Percentiles rank a stretch among this genome's conserved stretches.
phyloP scores from a whole-genome alignment of 1,284 basidiomycete species.

The Mycosarcoma maydis region DNA sequence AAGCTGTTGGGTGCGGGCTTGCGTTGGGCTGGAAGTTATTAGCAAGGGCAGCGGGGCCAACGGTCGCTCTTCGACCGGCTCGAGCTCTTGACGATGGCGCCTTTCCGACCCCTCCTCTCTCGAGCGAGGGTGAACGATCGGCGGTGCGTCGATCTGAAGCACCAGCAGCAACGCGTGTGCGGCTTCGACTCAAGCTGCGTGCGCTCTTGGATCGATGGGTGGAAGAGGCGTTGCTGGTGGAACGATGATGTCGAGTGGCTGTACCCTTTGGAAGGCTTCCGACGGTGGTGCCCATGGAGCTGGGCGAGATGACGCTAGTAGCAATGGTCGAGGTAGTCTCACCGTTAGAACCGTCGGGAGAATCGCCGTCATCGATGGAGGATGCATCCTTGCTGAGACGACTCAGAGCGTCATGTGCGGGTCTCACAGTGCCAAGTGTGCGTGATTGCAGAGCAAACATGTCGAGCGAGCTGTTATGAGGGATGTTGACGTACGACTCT shows the following conservation, averaged over 20 bases:
- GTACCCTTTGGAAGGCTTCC: constrained; percentile 35
- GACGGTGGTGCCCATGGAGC: constrained; percentile 37
- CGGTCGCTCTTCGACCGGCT: constrained; percentile 33
- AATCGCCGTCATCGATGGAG: constrained; percentile 50
- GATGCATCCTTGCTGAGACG: constrained; percentile 37
- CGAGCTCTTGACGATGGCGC: constrained; percentile 47
- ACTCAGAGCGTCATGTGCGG: constrained; percentile 26
- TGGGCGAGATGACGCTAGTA: constrained; percentile 46
- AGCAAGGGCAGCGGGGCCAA: constrained; percentile 50
- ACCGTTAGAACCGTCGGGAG: constrained; percentile 47
- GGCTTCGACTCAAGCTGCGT: constrained; percentile 41
- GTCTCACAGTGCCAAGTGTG: constrained; percentile 18
- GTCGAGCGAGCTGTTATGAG: constrained; percentile 33
- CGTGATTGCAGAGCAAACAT: constrained; percentile 35
- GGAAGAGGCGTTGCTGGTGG: constrained; percentile 40
- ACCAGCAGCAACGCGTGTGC: constrained; percentile 21
- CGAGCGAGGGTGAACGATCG: constrained; percentile 47
- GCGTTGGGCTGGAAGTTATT: constrained; percentile 9
- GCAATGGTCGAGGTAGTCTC: constrained; percentile 50
- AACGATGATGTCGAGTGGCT: constrained; percentile 29
- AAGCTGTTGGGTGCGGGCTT: constrained; percentile 4
- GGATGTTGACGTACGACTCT: constrained; percentile 45
- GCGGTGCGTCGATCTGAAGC: constrained; percentile 26
- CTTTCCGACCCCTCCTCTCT: constrained; percentile 49
- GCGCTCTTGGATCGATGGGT: constrained; percentile 34